Evolutionary conservation across 2,329 filamentous ascomycete genomes (phyloP).

Genomic region (Arthrocladium fulminans): DNA sequence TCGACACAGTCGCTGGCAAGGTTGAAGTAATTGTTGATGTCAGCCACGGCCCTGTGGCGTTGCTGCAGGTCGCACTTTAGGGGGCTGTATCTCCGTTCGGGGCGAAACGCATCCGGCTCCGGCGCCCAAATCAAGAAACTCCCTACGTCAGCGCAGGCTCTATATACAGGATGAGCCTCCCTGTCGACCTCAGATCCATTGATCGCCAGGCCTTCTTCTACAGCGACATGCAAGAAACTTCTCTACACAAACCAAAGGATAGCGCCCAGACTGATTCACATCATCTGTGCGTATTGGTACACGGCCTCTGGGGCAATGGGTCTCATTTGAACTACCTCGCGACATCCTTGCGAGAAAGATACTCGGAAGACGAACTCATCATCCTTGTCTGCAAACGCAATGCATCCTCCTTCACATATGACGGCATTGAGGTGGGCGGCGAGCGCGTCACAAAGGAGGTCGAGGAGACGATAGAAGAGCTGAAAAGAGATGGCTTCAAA

Average conservation of each 20-base stretch:
- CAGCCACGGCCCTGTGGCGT: too few species aligned
- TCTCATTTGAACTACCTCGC: conserved; percentile 48
- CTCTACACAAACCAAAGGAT: conserved; percentile 13
- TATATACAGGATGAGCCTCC: conserved; percentile 13
- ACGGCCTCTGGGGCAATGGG: conserved; percentile 53
- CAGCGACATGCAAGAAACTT: conserved; percentile 16
- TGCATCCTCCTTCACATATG: conserved; percentile 47
- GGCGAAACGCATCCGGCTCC: too few species aligned
- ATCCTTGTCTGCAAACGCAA: conserved; percentile 50
- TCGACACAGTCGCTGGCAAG: too few species aligned
- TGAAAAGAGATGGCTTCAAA: conserved; percentile 54
- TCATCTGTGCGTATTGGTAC: conserved; percentile 54
- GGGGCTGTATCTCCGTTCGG: neutral
- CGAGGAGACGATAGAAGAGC: conserved; percentile 47
- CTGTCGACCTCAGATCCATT: conserved; percentile 24
- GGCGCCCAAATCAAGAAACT: too few species aligned
- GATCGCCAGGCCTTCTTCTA: conserved; percentile 22
- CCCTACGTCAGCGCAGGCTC: neutral
- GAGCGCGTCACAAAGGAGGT: conserved; percentile 57
- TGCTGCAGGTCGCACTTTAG: neutral
- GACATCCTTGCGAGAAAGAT: conserved; percentile 41
- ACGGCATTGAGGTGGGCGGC: conserved; percentile 60
- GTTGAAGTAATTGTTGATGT: too few species aligned
- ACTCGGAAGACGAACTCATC: conserved; percentile 44
- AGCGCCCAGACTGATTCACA: conserved; percentile 28